Evolutionary conservation across 495 filamentous ascomycete species (phyloP), one percentile per base, ranked within the genome.

Genomic region (Pyrenula aspistea): DNA sequence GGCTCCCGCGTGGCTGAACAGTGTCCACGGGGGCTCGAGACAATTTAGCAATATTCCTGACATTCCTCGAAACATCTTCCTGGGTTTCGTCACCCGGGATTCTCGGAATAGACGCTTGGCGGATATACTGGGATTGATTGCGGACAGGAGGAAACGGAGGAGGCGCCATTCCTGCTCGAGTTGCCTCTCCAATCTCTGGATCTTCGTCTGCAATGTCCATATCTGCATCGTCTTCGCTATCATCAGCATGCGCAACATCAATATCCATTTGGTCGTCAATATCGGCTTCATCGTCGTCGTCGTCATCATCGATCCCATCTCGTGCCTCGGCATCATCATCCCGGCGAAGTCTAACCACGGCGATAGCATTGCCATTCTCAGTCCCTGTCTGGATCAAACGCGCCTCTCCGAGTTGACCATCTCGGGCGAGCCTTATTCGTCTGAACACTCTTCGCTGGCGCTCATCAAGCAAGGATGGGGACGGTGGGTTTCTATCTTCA

Each of bases 81-180:
- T 80, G 77, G 12, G 85, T 83, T n/a, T 84, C 83, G 2, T 83
- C 83, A 3, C 79, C 80, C 8, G 83, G 79, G 19, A 82, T 80
- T 53, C 80, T 79, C 64, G 85, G 86, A 19, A 82, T 84, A 24
- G 83, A 83, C 48, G 84, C 69, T 8, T 56, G 53, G 64, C 24
- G 72, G 61, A 36, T 62, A 55, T 58, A 57, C 64, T 8, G 25
- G 64, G 62, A n/a, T 42, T 66, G 67, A 3, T 75, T 65, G 31
- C 69, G 65, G 12, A 81, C 77, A 11, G 86, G 85, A 12, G 85
- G 83, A 2, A 83, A 83, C 8, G 80, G 80, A 8, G 83, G 80
- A 20, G 82, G 82, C 53, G 81, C 79, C 64, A 86, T 86, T 20
- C 82, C 84, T 24, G 83, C 84, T 47, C 84, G 70, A 12, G 88